Evolutionary conservation across 768 basidiomycete species (phyloP), one percentile per base, ranked within the genome.

Genomic region (Rhizopogon roseolus): DNA sequence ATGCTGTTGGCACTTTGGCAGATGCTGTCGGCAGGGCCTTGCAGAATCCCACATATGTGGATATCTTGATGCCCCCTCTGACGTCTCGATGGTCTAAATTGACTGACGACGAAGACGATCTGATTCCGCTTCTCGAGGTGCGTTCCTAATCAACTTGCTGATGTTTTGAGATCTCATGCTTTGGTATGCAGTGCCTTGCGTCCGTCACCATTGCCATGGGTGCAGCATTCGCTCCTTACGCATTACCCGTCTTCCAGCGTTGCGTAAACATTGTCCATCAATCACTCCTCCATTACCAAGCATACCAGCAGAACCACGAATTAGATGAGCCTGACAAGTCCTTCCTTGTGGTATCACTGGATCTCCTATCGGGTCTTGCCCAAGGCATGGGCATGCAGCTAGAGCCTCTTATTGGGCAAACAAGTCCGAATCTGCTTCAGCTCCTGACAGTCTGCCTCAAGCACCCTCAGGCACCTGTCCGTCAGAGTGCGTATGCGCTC

Each of bases 181-280:
- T 39, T 54, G 42, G 22, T 22, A 19, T 45, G n/a, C 57, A 98
- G 95, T 99, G 97, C 66, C 81, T 99, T 48, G 95, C 97, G 1
- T 98, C 95, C 1, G 94, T 99, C 25, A 93, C 96, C 0, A 96
- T 99, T 62, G 94, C 95, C 11, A 93, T 98, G 75, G 94, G 93
- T 4, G 76, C 81, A 9, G 82, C 93, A 2, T 99, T 99, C 76
- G 71, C 84, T 9, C 85, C 89, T 3, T 97, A 97, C 65, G 92
- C 93, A 9, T 82, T 81, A 5, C 92, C 94, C 3, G 88, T 99
- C 42, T 98, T 93, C 69, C 87, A 95, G 55, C 88, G 97, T 50
- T 98, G 93, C 76, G 81, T 83, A 58, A 83, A 76, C 59, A 84
- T 99, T 62, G 89, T 98, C 50, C 90, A 93, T 69, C 76, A 75